These are phyloP conservation scores for Monosporascus cannonballus DNA, from an alignment of 2,329 filamentous ascomycete genomes.

Conservation along the genomic window DNA sequence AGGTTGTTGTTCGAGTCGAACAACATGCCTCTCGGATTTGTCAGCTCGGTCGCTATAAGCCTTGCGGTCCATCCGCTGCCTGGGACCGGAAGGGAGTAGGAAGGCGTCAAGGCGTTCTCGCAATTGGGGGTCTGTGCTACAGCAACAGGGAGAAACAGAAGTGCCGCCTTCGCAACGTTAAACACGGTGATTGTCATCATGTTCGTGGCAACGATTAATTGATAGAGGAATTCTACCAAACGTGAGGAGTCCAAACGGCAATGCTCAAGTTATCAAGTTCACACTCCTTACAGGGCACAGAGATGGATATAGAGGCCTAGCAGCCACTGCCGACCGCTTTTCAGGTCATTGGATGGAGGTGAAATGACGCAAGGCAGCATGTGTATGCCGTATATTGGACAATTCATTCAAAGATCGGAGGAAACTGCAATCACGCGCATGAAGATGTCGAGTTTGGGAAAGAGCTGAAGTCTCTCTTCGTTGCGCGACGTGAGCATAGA, in stretches of 20 bases:
- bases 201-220: background rate
- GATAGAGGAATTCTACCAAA: background rate
- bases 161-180: background rate
- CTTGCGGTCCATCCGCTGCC: constrained; percentile 9
- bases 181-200: background rate
- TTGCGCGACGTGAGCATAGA: too few relatives aligned
- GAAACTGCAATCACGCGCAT: background rate
- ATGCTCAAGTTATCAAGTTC: background rate
- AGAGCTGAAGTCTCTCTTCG: too few relatives aligned
- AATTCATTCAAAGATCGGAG: background rate
- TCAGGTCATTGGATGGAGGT: background rate
- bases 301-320: too few relatives aligned
- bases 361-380: background rate
- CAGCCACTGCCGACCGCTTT: background rate
- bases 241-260: background rate
- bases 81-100: constrained; percentile 7
- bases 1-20: constrained; percentile 30
- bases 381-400: background rate
- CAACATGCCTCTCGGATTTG: constrained; percentile 25
- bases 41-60: constrained; percentile 14
- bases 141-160: background rate
- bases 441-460: background rate
- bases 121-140: background rate
- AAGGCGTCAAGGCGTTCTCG: constrained; percentile 1
- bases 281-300: too few relatives aligned